Base-by-base conservation (phyloP, 2,329 filamentous ascomycete genomes). In the Torrubiella hemipterigena region DNA sequence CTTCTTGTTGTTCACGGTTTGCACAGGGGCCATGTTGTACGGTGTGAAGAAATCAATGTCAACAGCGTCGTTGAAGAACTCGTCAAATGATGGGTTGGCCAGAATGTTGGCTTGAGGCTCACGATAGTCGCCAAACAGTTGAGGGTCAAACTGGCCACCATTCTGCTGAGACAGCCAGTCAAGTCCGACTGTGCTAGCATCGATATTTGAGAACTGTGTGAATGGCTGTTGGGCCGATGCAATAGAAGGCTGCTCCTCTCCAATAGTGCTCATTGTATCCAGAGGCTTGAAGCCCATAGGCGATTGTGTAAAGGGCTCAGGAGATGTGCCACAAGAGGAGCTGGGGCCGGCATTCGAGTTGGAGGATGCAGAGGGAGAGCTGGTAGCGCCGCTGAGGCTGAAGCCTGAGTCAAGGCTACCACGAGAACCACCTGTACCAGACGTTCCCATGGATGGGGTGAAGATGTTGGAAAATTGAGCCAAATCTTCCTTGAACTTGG, bases 81-180 rank as follows among this genome's bases (percentile, higher is more conserved):
- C 81, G 33, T 84, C 82, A 42, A 93, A 82, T 7, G 76, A 73
- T 26, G 69, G 72, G 47, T 61, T 77, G 42, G 65, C 63, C 13
- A 93, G 58, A 11, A 93, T 69, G 33, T 79, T 89, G 35, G 85
- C 81, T 47, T 93, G 84, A 1, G 85, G 77, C 48, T 98, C 91
- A 31, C 91, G 78, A 56, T 95, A 96, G 44, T 86, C 83, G 32
- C 81, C 83, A 52, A 95, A 96, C 5, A 96, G 66, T 33, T 91
- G 77, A 0, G 91, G 89, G 39, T 96, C 87, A 46, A 96, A 95
- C 40, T 81, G 76, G 34, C 83, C 83, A 35, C 79, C 78, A 45
- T 86, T 89, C 51, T 93, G 82, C 45, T 80, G 77, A 23, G 77
- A 70, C 30, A 91, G 63, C 73, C 80, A 87, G 50, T 83, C 78